Evolutionary conservation across 192 early-diverging fungal species (phyloP).

Genomic region (Obelidium mucronatum): DNA sequence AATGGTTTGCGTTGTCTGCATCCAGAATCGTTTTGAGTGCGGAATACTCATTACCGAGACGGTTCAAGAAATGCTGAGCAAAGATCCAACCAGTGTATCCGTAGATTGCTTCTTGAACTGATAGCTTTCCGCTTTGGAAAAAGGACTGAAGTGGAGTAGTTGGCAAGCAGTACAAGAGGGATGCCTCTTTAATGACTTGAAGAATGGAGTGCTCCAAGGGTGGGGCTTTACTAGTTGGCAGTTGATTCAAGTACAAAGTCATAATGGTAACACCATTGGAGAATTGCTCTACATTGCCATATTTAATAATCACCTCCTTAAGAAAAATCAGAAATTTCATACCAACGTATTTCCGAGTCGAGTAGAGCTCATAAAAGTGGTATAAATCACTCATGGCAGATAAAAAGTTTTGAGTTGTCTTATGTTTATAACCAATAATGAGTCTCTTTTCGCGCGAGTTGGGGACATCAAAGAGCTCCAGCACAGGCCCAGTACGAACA

Average conservation of each 20-base stretch:
- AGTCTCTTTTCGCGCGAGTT: constrained; percentile 87
- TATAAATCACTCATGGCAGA: constrained; percentile 97
- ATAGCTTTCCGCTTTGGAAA: constrained; percentile 89
- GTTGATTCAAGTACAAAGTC: constrained; percentile 87
- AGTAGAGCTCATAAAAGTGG: constrained; percentile 97
- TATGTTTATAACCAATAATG: constrained; percentile 87
- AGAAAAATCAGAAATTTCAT: constrained; percentile 51
- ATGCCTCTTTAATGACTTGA: constrained; percentile 97
- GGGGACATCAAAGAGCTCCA: constrained; percentile 90
- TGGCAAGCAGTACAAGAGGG: constrained; percentile 95
- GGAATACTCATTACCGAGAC: constrained; percentile 92
- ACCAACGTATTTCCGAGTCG: constrained; percentile 96
- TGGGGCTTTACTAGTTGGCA: constrained; percentile 76
- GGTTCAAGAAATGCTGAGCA: constrained; percentile 98
- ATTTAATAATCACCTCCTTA: neutral
- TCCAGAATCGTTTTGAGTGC: constrained; percentile 88
- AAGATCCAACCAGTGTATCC: constrained; percentile 98
- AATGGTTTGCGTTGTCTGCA: constrained; percentile 77
- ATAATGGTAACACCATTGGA: constrained; percentile 97
- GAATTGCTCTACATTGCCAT: constrained; percentile 84
- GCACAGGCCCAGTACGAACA: constrained; percentile 88
- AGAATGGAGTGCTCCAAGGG: constrained; percentile 89
- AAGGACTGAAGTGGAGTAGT: constrained; percentile 92
- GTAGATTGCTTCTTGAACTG: constrained; percentile 96
- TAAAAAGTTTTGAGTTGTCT: constrained; percentile 92